Evolutionary conservation across 2,329 filamentous ascomycete genomes (phyloP).

Genomic region (Exophiala dermatitidis): DNA sequence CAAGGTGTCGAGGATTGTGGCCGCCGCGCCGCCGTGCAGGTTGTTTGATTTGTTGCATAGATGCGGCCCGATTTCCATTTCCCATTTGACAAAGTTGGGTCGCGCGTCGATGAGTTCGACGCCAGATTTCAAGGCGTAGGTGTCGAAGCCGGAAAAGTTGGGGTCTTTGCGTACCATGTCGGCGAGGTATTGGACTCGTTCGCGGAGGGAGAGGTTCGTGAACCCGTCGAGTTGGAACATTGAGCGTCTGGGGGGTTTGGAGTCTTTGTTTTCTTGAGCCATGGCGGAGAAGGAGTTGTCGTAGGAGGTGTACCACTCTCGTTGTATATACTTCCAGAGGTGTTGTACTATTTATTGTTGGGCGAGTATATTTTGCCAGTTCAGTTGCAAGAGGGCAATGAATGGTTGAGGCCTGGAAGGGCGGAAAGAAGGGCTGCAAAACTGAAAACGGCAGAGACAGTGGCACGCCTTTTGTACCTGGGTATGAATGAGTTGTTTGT

Average conservation of each 20-base stretch:
- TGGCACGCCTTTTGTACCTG: no score
- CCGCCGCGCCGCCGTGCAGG: conserved; percentile 19
- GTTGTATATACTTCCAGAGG: background rate
- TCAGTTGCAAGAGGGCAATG: no score
- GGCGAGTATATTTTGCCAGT: background rate
- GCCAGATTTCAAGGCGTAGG: conserved; percentile 5
- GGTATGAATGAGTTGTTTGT: no score
- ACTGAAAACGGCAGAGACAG: no score
- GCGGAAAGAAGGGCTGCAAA: no score
- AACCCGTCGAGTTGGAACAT: conserved; percentile 9
- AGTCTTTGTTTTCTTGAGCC: background rate
- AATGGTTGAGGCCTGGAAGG: no score
- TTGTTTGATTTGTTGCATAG: conserved; percentile 22
- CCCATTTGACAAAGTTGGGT: conserved; percentile 17
- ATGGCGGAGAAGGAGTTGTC: background rate
- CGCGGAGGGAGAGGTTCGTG: conserved; percentile 7
- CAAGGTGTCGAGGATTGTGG: conserved; percentile 15
- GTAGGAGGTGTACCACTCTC: background rate
- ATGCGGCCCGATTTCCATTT: conserved; percentile 12
- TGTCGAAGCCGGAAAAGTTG: conserved; percentile 19
- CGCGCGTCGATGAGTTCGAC: conserved; percentile 12
- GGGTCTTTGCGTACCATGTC: conserved; percentile 12
- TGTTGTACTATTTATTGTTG: no score
- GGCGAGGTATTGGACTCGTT: conserved; percentile 14
- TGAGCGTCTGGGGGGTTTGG: conserved; percentile 1